Conservation (phyloP, 495 filamentous ascomycete species). For the Penicillium mononematosum region DNA sequence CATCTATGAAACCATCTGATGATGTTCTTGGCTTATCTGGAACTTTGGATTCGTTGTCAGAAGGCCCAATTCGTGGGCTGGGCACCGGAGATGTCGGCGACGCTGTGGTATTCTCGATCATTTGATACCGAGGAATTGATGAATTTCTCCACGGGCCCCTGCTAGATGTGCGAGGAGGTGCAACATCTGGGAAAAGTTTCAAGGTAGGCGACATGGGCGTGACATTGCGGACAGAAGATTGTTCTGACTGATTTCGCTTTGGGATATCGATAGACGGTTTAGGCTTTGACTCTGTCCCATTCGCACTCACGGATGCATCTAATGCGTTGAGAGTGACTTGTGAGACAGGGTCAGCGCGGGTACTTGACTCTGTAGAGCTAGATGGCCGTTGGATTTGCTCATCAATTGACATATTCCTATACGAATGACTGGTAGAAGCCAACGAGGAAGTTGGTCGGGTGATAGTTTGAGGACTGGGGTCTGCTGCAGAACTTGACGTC, state of each 20-base stretch:
- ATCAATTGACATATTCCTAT: slow-evolving; percentile 10
- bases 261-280: slow-evolving; percentile 5
- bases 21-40: neutral
- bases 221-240: slow-evolving; percentile 12
- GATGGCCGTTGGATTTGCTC: slow-evolving; percentile 12
- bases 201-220: slow-evolving; percentile 27
- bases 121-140: slow-evolving; percentile 22
- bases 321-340: neutral
- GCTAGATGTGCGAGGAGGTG: slow-evolving; percentile 37
- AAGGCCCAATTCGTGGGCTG: neutral
- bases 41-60: neutral
- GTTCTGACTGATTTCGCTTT: slow-evolving; percentile 11
- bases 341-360: neutral
- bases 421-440: slow-evolving; percentile 11
- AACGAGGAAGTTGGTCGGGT: slow-evolving; percentile 9
- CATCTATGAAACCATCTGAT: neutral
- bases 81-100: neutral
- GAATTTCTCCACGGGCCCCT: slow-evolving; percentile 33
- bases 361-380: slow-evolving; percentile 12
- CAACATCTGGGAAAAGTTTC: slow-evolving; percentile 42
- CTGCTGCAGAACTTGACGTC: slow-evolving; percentile 5
- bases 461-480: neutral
- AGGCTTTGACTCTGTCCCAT: neutral
- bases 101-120: slow-evolving; percentile 12
- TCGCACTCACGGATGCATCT: neutral